These are phyloP conservation scores for Sungouiozyma ichnusensis DNA, from an alignment of 805 yeast genomes.

Conservation along the genomic window DNA sequence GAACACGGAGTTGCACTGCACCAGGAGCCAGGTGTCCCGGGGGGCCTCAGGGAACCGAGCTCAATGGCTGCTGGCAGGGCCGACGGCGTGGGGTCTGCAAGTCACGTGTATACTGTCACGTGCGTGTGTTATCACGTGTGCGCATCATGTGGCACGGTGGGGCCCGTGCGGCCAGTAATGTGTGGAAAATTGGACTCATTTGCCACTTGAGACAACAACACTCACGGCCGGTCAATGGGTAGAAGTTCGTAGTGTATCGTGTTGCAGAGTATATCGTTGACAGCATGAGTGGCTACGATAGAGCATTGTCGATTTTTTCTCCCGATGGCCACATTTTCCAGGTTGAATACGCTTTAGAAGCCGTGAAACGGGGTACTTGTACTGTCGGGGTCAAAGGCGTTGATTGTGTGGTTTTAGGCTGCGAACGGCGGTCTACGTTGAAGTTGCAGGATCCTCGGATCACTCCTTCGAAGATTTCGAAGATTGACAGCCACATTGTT, in stretches of 20 bases:
- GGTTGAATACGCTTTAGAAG: slow-evolving; percentile 96
- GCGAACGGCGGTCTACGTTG: slow-evolving; percentile 91
- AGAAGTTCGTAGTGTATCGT: no score
- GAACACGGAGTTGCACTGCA: no score
- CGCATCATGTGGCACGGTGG: no score
- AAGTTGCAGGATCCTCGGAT: slow-evolving; percentile 94
- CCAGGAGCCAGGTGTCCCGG: no score
- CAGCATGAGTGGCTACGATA: slow-evolving; percentile 96
- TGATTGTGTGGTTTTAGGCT: slow-evolving; percentile 83
- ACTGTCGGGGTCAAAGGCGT: slow-evolving; percentile 95
- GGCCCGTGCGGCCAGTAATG: no score
- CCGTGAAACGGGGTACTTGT: slow-evolving; percentile 96
- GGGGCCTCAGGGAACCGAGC: no score
- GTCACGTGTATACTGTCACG: no score
- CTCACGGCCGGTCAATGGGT: not conserved
- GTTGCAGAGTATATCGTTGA: not conserved
- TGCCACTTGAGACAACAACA: not conserved
- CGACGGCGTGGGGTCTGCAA: no score
- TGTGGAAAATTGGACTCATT: not conserved
- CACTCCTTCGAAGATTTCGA: slow-evolving; percentile 89
- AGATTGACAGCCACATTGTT: slow-evolving; percentile 80
- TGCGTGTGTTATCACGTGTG: no score
- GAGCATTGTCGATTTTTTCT: slow-evolving; percentile 96
- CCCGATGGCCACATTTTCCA: slow-evolving; percentile 99
- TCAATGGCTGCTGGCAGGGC: no score